A percentile compares a stretch with the other conserved stretches of the same genome.
phyloP scores from a whole-genome alignment of 1,284 basidiomycete species.

The Wolfiporia cocos region DNA sequence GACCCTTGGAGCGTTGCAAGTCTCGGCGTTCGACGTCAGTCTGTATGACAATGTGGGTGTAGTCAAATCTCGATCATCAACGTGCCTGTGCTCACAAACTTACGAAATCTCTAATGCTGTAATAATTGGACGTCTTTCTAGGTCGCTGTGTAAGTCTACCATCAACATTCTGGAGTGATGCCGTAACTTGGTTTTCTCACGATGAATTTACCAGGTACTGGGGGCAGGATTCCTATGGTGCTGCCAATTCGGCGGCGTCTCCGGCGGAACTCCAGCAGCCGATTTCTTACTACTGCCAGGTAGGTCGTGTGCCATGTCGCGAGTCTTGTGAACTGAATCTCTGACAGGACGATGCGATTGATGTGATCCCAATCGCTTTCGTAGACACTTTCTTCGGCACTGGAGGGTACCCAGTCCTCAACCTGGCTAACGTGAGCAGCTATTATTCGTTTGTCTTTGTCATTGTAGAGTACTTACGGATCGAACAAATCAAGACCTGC shows the following conservation, averaged over 20 bases:
- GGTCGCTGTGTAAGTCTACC: slow-evolving; percentile 43
- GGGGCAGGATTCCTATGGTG: slow-evolving; percentile 67
- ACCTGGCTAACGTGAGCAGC: slow-evolving; percentile 50
- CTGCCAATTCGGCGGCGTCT: slow-evolving; percentile 38
- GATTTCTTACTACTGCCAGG: slow-evolving; percentile 53
- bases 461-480: background rate
- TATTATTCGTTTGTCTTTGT: background rate
- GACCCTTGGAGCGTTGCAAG: slow-evolving; percentile 9
- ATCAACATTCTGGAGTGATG: slow-evolving; percentile 4
- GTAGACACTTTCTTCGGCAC: slow-evolving; percentile 52
- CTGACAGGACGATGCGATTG: slow-evolving; percentile 49
- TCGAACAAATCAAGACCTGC: slow-evolving; percentile 37
- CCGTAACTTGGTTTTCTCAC: too few relatives aligned
- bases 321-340: background rate
- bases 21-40: slow-evolving; percentile 38
- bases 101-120: background rate
- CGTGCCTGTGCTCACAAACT: background rate
- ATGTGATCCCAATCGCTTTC: slow-evolving; percentile 60
- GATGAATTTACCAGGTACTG: slow-evolving; percentile 42
- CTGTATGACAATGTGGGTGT: slow-evolving; percentile 54
- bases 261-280: slow-evolving; percentile 53
- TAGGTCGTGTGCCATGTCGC: slow-evolving; percentile 13
- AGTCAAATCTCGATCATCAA: background rate
- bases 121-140: slow-evolving; percentile 14
- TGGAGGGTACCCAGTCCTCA: slow-evolving; percentile 52